A percentile compares a stretch with the other conserved stretches of the same genome.
Conservation (phyloP, 495 filamentous ascomycete species). For the Aspergillus bridgeri region DNA sequence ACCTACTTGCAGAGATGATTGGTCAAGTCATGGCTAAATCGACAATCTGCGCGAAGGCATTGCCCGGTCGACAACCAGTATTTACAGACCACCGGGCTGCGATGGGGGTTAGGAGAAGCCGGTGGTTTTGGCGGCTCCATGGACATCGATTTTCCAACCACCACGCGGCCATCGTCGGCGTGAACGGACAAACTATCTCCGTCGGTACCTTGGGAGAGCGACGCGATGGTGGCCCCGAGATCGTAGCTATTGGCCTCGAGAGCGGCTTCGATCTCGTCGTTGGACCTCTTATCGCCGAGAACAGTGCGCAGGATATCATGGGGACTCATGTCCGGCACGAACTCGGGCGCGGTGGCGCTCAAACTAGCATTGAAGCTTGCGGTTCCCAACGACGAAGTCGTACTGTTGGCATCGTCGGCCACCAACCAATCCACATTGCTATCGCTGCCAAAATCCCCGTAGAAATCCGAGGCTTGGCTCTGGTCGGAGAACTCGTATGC, state of each 20-base stretch:
- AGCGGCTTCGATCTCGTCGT: constrained; percentile 89
- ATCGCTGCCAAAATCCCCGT: constrained; percentile 88
- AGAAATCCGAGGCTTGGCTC: constrained; percentile 74
- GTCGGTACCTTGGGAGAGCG: constrained; percentile 67
- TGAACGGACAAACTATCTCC: constrained; percentile 26
- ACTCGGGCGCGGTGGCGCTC: constrained; percentile 75
- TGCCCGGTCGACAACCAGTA: constrained; percentile 91
- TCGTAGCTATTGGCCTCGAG: constrained; percentile 90
- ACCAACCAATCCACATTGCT: constrained; percentile 92
- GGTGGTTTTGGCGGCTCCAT: constrained; percentile 65
- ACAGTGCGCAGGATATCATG: constrained; percentile 98
- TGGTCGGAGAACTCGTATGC: constrained; percentile 87
- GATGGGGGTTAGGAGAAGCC: constrained; percentile 67
- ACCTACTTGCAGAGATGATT: constrained; percentile 98
- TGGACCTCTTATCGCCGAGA: constrained; percentile 78
- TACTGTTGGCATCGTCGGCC: constrained; percentile 79
- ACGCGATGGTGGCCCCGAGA: constrained; percentile 80
- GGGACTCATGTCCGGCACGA: constrained; percentile 90
- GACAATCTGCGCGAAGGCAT: constrained; percentile 91
- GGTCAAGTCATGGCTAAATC: constrained; percentile 94
- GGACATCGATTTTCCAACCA: constrained; percentile 90
- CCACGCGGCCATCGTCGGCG: constrained; percentile 47
- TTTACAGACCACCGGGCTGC: constrained; percentile 87
- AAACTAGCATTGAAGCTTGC: constrained; percentile 60
- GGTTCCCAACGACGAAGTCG: constrained; percentile 66